Conservation (phyloP, 805 yeast genomes). For the Crinitomyces ghanaensis region DNA sequence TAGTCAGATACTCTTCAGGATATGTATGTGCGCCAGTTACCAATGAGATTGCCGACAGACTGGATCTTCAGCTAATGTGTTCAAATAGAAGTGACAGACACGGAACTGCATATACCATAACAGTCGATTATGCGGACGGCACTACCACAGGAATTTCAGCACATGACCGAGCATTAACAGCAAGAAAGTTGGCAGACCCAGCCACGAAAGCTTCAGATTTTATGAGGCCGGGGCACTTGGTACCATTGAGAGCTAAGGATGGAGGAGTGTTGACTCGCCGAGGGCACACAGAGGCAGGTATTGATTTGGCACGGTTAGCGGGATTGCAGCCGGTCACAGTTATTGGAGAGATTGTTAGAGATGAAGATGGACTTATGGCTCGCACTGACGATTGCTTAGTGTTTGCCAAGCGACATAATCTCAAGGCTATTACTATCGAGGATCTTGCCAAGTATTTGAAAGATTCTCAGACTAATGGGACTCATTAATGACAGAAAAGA, state of each 20-base stretch:
- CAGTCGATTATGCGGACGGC: conserved; percentile 75
- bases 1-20: conserved; percentile 66
- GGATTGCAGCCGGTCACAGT: conserved; percentile 80
- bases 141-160: conserved; percentile 98
- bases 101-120: conserved; percentile 93
- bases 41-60: conserved; percentile 61
- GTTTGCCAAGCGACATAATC: conserved; percentile 49
- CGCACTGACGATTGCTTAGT: conserved; percentile 73
- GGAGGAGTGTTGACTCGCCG: conserved; percentile 72
- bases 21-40: conserved; percentile 88
- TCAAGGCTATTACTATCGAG: conserved; percentile 72
- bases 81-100: conserved; percentile 64
- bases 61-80: conserved; percentile 73
- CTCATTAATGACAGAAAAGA: no score
- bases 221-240: conserved; percentile 85
- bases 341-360: conserved; percentile 88
- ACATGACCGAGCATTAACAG: conserved; percentile 82
- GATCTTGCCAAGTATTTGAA: conserved; percentile 47
- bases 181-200: conserved; percentile 55
- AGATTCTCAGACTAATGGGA: not conserved
- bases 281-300: conserved; percentile 97
- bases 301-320: conserved; percentile 68
- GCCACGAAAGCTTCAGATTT: conserved; percentile 49
- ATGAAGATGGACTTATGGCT: conserved; percentile 92
- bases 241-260: conserved; percentile 83